These are phyloP conservation scores for Shiraia bambusicola DNA, from an alignment of 2,329 filamentous ascomycete species.

Conservation along the genomic window DNA sequence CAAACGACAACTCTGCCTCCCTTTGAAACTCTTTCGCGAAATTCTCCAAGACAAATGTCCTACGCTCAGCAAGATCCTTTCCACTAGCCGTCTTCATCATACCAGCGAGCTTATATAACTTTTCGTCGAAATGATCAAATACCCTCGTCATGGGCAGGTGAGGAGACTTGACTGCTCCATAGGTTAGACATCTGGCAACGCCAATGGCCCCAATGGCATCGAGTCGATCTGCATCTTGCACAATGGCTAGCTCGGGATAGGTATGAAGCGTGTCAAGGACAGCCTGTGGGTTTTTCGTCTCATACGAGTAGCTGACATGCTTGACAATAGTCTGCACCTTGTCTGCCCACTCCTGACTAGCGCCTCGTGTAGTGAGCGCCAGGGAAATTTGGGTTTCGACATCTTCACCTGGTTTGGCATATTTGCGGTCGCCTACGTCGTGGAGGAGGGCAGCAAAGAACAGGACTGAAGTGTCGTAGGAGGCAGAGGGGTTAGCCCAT, in stretches of 20 bases:
- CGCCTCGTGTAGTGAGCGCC: conserved; percentile 60
- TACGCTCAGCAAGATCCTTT: conserved; percentile 17
- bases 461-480: conserved; percentile 59
- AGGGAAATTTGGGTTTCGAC: conserved; percentile 57
- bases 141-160: conserved; percentile 28
- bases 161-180: conserved; percentile 56
- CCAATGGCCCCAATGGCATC: conserved; percentile 88
- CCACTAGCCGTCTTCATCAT: conserved; percentile 43
- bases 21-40: conserved; percentile 21
- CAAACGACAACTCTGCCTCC: conserved; percentile 18
- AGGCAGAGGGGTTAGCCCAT: conserved; percentile 29
- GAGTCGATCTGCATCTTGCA: conserved; percentile 91
- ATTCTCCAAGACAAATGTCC: conserved; percentile 14
- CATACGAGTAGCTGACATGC: conserved; percentile 76
- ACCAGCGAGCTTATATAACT: conserved; percentile 31
- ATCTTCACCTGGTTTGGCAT: conserved; percentile 59
- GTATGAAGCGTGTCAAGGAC: conserved; percentile 63
- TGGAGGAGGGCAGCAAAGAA: conserved; percentile 67
- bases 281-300: conserved; percentile 64
- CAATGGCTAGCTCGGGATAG: conserved; percentile 75
- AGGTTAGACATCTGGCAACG: conserved; percentile 76
- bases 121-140: conserved; percentile 42
- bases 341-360: conserved; percentile 58
- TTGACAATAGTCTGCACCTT: conserved; percentile 72
- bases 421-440: conserved; percentile 87